These are phyloP conservation scores for Thalassia testudinum DNA, from an alignment of 116 monocot species.

Conservation along the genomic window DNA sequence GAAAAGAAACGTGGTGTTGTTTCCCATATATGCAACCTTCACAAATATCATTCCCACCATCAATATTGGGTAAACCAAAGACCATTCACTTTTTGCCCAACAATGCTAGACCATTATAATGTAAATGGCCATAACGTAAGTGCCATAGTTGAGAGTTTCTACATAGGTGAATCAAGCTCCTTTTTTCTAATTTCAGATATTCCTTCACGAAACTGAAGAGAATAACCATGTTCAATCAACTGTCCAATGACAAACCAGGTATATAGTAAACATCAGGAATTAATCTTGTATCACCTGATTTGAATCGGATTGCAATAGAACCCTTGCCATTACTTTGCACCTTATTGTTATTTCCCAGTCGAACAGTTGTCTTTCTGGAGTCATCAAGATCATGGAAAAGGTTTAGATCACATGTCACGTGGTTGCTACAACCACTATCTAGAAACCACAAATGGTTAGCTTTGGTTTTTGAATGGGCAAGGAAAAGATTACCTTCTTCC, in stretches of 20 bases:
- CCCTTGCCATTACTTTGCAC: conserved; percentile 9
- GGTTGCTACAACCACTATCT: conserved; percentile 25
- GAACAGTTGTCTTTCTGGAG: conserved; percentile 1
- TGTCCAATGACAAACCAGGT: not conserved
- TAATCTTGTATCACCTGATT: conserved; percentile 3
- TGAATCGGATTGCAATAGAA: not conserved
- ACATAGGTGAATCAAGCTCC: not conserved
- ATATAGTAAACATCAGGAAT: conserved; percentile 10
- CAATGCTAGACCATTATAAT: conserved; percentile 7
- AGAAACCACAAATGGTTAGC: no score
- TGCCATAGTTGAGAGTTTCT: no score
- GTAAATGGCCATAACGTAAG: conserved; percentile 7
- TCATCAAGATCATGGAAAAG: conserved; percentile 15
- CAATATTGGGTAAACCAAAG: conserved; percentile 4
- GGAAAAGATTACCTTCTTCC: conserved; percentile 9
- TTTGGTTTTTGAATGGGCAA: not conserved
- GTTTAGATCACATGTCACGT: conserved; percentile 9
- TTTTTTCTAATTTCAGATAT: conserved; percentile 4
- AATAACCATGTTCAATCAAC: no score
- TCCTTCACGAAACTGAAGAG: conserved; percentile 1
- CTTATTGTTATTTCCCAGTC: conserved; percentile 6
- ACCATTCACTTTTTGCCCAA: conserved; percentile 14
- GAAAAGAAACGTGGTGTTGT: conserved; percentile 7
- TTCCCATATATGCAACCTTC: conserved; percentile 11
- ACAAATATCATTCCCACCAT: not conserved